Percentiles rank a stretch among this genome's conserved stretches.
Evolutionary conservation across 805 yeast genomes (phyloP).

Genomic region (Diddensiella santjacobensis): DNA sequence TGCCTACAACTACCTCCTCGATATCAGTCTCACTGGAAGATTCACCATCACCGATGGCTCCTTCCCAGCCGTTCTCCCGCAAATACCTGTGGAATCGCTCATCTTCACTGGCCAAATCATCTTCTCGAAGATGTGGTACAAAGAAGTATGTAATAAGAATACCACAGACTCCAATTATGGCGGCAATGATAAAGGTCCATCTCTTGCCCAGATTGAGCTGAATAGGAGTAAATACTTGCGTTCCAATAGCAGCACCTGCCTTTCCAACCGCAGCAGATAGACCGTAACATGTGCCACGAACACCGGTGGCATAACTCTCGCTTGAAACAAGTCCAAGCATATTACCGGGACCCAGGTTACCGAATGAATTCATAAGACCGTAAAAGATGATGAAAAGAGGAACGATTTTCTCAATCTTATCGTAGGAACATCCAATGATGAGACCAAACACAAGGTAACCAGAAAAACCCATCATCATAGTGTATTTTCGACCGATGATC

Average conservation of each 20-base stretch:
- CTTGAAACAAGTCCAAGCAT: slow-evolving; percentile 64
- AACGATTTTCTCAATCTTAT: slow-evolving; percentile 51
- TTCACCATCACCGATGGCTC: slow-evolving; percentile 36
- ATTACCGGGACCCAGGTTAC: slow-evolving; percentile 78
- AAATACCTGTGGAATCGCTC: slow-evolving; percentile 57
- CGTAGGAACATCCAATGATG: slow-evolving; percentile 44
- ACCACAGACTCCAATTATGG: slow-evolving; percentile 65
- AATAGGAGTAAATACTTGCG: slow-evolving; percentile 67
- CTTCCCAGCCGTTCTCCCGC: slow-evolving; percentile 55
- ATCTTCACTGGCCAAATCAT: slow-evolving; percentile 66
- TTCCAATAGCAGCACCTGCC: slow-evolving; percentile 82
- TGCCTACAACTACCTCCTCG: no score
- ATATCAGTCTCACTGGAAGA: background rate
- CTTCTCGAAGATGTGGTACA: slow-evolving; percentile 66
- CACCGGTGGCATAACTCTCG: slow-evolving; percentile 71
- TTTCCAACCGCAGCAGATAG: slow-evolving; percentile 76
- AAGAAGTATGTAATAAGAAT: slow-evolving; percentile 54
- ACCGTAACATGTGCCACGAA: slow-evolving; percentile 74
- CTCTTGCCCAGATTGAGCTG: slow-evolving; percentile 57
- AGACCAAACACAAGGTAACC: slow-evolving; percentile 62
- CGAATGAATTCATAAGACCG: slow-evolving; percentile 65
- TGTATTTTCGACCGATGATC: slow-evolving; percentile 64
- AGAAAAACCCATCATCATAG: slow-evolving; percentile 64
- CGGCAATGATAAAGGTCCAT: slow-evolving; percentile 81
- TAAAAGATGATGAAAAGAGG: slow-evolving; percentile 67